Percentiles rank a stretch among this genome's conserved stretches.
Conservation (phyloP, 345 rosid genomes). For the Hibiscus mutabilis region DNA sequence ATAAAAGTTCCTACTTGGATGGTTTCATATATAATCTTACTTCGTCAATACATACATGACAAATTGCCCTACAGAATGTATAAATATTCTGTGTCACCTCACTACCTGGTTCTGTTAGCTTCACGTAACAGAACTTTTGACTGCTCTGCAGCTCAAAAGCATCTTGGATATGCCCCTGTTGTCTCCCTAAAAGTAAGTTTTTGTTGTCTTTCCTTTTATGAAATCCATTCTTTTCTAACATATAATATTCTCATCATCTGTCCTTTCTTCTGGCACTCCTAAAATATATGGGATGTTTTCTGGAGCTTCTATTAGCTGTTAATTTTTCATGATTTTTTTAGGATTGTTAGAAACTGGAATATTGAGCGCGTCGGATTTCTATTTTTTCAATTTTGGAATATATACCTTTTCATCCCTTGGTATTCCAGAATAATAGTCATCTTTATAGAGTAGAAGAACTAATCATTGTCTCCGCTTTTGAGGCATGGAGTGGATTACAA, state of each 20-base stretch:
- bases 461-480: neutral
- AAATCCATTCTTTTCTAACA: neutral
- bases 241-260: neutral
- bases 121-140: slow-evolving; percentile 70
- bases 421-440: neutral
- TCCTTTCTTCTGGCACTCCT: neutral
- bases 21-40: slow-evolving; percentile 33
- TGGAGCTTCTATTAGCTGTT: neutral
- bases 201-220: neutral
- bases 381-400: neutral
- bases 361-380: neutral
- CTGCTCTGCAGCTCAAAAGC: slow-evolving; percentile 66
- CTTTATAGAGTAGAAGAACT: neutral
- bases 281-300: neutral
- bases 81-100: slow-evolving; percentile 35
- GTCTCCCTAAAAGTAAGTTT: slow-evolving; percentile 60
- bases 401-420: neutral
- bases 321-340: neutral
- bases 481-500: neutral
- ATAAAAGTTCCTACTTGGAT: slow-evolving; percentile 54
- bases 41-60: slow-evolving; percentile 45
- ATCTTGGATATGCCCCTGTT: slow-evolving; percentile 64
- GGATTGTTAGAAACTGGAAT: neutral
- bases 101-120: slow-evolving; percentile 49
- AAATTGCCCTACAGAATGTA: slow-evolving; percentile 26